Evolutionary conservation across 148 eudicot genomes (phyloP), one percentile per base, ranked within the genome.

Genomic region (Camellia granthamiana): DNA sequence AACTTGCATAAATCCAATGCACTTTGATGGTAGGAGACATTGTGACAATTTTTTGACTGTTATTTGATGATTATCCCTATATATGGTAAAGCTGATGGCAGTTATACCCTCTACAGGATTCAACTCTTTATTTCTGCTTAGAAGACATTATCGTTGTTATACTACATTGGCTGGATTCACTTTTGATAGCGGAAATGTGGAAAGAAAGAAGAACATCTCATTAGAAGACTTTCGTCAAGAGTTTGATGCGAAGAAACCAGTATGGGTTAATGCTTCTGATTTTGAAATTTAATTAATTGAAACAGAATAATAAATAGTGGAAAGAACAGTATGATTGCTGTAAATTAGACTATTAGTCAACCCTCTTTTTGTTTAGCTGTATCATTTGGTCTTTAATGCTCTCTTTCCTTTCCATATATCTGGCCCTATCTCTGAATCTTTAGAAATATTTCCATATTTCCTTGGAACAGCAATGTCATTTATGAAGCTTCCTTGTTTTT

Each of bases 181-280:
- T 86, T 85, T 85, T 79, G 97, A 96, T 83, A 79, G 83, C 77
- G 98, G 98, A 81, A 89, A 89, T 84, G 92, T 96, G 73, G 97
- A 94, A 79, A 90, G 97, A 80, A 90, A 80, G 84, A 73, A 69
- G n/a, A 83, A 89, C 58, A 80, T 94, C 69, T 89, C 94, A 67
- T 43, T 84, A 68, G 94, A 89, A 84, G 95, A 88, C 46, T 96
- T 96, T 72, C 85, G 47, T 46, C 72, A 72, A 16, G 83, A 90
- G 80, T 96, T 86, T 84, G 99, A 96, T 81, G 92, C 85, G 44
- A 84, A 85, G 82, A 94, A 89, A 84, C 99, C 99, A 80, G 99
- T 96, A 93, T 23, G 83, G 71, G 58, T 73, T 62, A 21, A 44
- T 43, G 18, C 59, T 14, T 52, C 55, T 72, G 21, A 77, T 60